phyloP scores from a whole-genome alignment of 2,329 filamentous ascomycete genomes.

The Penicillium aurantiogriseum region DNA sequence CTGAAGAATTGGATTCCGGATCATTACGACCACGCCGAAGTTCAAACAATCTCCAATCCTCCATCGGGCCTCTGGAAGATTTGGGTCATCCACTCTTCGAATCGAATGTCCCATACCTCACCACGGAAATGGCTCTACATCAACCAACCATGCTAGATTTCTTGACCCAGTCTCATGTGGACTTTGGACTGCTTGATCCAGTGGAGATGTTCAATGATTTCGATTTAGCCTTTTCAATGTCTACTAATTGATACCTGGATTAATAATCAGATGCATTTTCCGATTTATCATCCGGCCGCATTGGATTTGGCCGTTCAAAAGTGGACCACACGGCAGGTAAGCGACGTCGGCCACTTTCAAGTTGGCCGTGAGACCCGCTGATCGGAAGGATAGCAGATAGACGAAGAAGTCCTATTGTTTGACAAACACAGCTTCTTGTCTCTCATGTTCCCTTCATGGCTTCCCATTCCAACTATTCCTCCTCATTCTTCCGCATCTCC shows the following conservation, averaged over 20 bases:
- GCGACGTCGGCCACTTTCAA: conserved; percentile 1
- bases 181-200: conserved; percentile 13
- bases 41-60: neutral
- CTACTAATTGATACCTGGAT: neutral
- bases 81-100: neutral
- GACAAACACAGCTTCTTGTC: too few relatives aligned
- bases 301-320: neutral
- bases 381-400: neutral
- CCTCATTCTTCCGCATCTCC: conserved; percentile 13
- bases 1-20: neutral
- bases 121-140: conserved; percentile 16
- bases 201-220: conserved; percentile 13
- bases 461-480: neutral
- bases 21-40: neutral
- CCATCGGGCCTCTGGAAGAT: neutral
- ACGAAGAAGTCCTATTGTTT: too few relatives aligned
- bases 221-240: conserved; percentile 3
- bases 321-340: neutral
- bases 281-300: neutral
- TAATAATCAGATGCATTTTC: neutral
- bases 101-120: conserved; percentile 7
- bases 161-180: conserved; percentile 7
- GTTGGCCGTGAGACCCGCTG: neutral
- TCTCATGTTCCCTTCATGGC: too few relatives aligned
- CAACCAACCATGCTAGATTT: conserved; percentile 16